Conservation (phyloP, 345 rosid species). For the Eucalyptus regnans region DNA sequence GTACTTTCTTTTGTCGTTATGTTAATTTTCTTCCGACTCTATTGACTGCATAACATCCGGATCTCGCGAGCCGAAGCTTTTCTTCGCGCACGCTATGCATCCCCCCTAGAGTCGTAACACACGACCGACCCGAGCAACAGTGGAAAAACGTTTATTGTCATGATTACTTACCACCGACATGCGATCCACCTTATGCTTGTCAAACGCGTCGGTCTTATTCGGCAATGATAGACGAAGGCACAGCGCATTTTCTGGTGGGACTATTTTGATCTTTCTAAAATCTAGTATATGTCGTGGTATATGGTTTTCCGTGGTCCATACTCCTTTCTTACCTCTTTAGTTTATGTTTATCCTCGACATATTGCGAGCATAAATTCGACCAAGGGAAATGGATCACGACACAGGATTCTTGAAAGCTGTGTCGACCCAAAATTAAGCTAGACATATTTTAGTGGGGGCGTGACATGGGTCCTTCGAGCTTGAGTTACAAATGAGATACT, state of each 20-base stretch:
- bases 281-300: not conserved
- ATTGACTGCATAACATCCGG: not conserved
- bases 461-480: not conserved
- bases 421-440: not conserved
- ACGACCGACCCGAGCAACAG: not conserved
- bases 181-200: not conserved
- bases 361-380: not conserved
- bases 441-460: not conserved
- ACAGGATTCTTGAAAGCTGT: not conserved
- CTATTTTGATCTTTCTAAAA: not conserved
- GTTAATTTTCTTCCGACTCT: not conserved
- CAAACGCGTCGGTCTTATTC: not conserved
- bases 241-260: not conserved
- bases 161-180: not conserved
- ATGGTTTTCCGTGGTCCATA: not conserved
- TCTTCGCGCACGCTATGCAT: not conserved
- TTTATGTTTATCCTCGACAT: not conserved
- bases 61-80: not conserved
- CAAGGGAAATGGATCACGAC: not conserved
- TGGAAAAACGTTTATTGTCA: not conserved
- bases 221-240: not conserved
- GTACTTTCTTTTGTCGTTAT: not conserved
- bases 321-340: not conserved
- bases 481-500: not conserved
- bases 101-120: rapidly evolving